Base-by-base conservation (phyloP, 441 rosid genomes). In the Gossypium laxum region DNA sequence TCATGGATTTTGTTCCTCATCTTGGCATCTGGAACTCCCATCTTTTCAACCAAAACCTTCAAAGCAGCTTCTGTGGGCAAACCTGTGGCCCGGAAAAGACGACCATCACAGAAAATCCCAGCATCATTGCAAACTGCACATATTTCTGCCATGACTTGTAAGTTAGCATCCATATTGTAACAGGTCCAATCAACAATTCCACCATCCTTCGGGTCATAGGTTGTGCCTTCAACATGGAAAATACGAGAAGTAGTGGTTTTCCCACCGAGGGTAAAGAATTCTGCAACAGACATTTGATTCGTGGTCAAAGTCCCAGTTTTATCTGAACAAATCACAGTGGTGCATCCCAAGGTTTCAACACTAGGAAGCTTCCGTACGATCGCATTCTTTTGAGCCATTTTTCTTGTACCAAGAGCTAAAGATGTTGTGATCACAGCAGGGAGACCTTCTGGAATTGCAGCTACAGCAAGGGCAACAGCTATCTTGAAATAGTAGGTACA, bases 1-100 rank as follows among this genome's bases (percentile, higher is more conserved):
- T 83, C 82, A 10, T 82, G 83, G 38, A 84, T 79, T 80, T 81
- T 88, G 73, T 76, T 85, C 79, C 83, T 81, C 38, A 71, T 80
- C 76, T 81, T 83, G 58, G 69, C 77, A 75, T 81, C 93, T 0
- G 92, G 92, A 30, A 86, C 85, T 41, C 94, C 96, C 96, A 93
- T 93, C 75, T 93, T 93, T 76, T 93, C 98, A 45, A 87, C 96
- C 78, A 92, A 83, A 77, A 90, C 96, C 75, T 88, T 92, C 56
- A 92, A 83, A 59, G 98, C 98, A 51, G 98, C 95, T 85, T 90
- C 98, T 1, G 98, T 92, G 30, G 98, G 98, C 85, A 92, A 85
- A 75, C 98, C 95, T 0, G 93, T 87, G 18, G 94, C 97, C 51
- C 88, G 86, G 77, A 85, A 90, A 26, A 89, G 79, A 75, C 81